These are phyloP conservation scores for Wickerhamiella australiensis DNA, from an alignment of 805 yeast species.

Conservation along the genomic window DNA sequence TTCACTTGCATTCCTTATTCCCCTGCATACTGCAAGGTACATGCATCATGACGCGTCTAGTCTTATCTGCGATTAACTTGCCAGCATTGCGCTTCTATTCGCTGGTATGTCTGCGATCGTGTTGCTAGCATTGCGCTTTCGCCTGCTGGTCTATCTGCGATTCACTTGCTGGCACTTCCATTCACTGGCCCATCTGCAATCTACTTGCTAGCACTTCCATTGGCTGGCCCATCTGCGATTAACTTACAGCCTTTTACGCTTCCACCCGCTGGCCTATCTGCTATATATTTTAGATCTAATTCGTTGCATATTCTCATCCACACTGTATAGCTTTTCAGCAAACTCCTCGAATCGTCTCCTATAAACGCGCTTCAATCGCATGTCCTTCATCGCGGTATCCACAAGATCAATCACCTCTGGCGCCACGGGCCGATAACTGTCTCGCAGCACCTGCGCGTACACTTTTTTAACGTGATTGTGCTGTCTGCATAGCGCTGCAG, in stretches of 20 bases:
- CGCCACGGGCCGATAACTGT: slow-evolving; percentile 12
- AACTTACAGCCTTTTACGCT: too few relatives aligned
- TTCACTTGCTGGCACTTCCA: background rate
- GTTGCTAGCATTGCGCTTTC: too few relatives aligned
- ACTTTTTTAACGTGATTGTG: slow-evolving; percentile 8
- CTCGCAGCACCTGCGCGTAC: slow-evolving; percentile 9
- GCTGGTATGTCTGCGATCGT: too few relatives aligned
- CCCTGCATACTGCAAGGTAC: background rate
- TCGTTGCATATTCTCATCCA: background rate
- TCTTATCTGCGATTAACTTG: too few relatives aligned
- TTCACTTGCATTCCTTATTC: background rate
- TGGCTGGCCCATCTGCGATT: too few relatives aligned
- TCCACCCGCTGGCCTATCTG: too few relatives aligned
- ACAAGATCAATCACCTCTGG: slow-evolving; percentile 10
- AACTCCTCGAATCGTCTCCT: slow-evolving; percentile 11
- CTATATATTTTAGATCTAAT: slow-evolving; percentile 1
- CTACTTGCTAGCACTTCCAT: too few relatives aligned
- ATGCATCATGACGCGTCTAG: background rate
- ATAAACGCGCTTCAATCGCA: background rate
- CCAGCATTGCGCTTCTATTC: too few relatives aligned
- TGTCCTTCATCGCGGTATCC: background rate
- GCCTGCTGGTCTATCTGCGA: background rate
- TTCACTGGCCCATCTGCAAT: too few relatives aligned
- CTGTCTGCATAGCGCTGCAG: slow-evolving; percentile 10
- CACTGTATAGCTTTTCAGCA: slow-evolving; percentile 8